Conservation (phyloP, 768 basidiomycete species). For the Omphalotus guepiniiformis region DNA sequence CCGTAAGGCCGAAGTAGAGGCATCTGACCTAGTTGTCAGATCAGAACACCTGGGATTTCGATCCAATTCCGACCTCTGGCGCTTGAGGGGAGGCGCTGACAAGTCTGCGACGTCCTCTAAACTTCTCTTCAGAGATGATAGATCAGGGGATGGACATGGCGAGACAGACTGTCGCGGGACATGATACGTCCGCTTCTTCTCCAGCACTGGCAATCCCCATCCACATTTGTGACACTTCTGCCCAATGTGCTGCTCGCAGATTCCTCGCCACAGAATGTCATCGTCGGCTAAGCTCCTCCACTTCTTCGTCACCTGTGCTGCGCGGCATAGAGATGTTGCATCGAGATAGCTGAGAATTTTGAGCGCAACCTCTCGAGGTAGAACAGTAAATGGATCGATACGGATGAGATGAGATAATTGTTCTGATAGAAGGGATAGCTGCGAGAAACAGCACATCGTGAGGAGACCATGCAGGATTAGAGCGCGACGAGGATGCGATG, state of each 20-base stretch:
- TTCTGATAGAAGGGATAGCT: constrained; percentile 93
- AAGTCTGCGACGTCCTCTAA: constrained; percentile 25
- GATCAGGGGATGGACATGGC: constrained; percentile 29
- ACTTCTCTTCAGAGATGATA: constrained; percentile 33
- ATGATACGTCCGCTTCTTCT: constrained; percentile 57
- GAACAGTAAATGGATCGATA: constrained; percentile 87
- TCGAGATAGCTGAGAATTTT: constrained; percentile 87
- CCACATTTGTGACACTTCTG: constrained; percentile 96
- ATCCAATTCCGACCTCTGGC: constrained; percentile 37
- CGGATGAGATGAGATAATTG: constrained; percentile 90
- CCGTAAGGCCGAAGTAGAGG: constrained; percentile 22
- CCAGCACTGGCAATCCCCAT: constrained; percentile 92
- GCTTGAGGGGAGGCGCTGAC: constrained; percentile 42
- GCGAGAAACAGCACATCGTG: constrained; percentile 99
- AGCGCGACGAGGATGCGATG: constrained; percentile 84
- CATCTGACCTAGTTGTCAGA: constrained; percentile 27
- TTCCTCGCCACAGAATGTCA: constrained; percentile 90
- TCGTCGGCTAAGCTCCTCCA: constrained; percentile 94
- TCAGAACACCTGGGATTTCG: constrained; percentile 16
- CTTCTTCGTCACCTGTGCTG: constrained; percentile 80
- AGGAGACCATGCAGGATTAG: constrained; percentile 95
- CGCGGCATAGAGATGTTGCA: constrained; percentile 88
- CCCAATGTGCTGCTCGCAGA: constrained; percentile 98
- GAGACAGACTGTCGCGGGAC: constrained; percentile 30
- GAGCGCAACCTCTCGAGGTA: constrained; percentile 87